Evolutionary conservation across 78 protist species (phyloP), one percentile per base, ranked within the genome.

Genomic region (Salpingoeca rosetta): DNA sequence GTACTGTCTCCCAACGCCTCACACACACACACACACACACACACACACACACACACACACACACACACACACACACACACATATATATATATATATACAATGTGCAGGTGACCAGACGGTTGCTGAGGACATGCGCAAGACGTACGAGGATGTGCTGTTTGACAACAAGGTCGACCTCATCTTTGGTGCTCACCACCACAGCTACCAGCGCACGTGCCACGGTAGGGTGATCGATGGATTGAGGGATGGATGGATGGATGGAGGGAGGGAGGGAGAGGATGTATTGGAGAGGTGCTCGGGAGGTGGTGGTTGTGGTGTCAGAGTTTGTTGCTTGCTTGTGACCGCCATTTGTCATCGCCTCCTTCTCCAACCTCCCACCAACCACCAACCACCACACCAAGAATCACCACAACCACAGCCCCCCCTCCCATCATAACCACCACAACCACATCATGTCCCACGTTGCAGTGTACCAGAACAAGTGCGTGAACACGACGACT

Each of bases 201-300:
- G 36, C n/a, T 82, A 82, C 85, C 72, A 82, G 77, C 75, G 85
- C 44, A 72, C 36, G 36, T 72, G 76, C 76, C 76, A 10, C 22
- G 22, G 76, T 28, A 7, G 7, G 7, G 65, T 17, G 17, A 22
- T 51, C 7, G 31, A 7, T 22, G 31, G 7, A 7, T 17, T 51
- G 31, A 51, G 65, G 31, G 31, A 51, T 17, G 31, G 65, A 51
- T 22, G 7, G 65, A 7, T 51, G 65, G 31, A 51, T 72, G 76
- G n/a, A 35, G 10, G 2, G 12, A 2, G 38, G 76, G n/a, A 35
- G 37, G 76, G 76, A 2, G 38, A 22, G 38, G 76, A 2, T 2
- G 12, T 22, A 2, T 2, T 11, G 12, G 12, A 2, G 12, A 35
- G 12, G 76, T 11, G 38, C 28, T 2, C 76, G 10, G 37, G 28